Evolutionary conservation across 2,329 filamentous ascomycete species (phyloP).

Genomic region (Aspergillus sp.): DNA sequence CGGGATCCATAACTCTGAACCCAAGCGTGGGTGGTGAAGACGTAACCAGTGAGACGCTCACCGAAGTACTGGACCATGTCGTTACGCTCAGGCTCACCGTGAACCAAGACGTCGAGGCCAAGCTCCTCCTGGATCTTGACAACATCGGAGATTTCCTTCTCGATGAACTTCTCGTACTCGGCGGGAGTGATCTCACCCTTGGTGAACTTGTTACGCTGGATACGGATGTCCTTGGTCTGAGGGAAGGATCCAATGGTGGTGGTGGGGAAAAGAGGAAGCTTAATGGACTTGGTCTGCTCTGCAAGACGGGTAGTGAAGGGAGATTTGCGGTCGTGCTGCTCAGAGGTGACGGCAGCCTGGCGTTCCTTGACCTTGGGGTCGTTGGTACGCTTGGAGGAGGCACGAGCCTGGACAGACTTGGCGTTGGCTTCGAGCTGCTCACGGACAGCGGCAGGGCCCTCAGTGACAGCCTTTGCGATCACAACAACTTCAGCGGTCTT

Average conservation of each 20-base stretch:
- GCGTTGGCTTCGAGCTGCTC: slow-evolving; percentile 94
- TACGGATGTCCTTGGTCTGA: slow-evolving; percentile 97
- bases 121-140: slow-evolving; percentile 98
- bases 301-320: slow-evolving; percentile 81
- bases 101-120: slow-evolving; percentile 92
- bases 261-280: slow-evolving; percentile 94
- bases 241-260: slow-evolving; percentile 99
- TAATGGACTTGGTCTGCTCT: slow-evolving; percentile 88
- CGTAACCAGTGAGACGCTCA: slow-evolving; percentile 93
- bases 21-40: slow-evolving; percentile 99
- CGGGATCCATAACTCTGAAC: slow-evolving; percentile 98
- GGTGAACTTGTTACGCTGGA: slow-evolving; percentile 96
- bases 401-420: slow-evolving; percentile 87
- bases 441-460: slow-evolving; percentile 81
- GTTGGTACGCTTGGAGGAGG: slow-evolving; percentile 92
- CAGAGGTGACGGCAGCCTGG: slow-evolving; percentile 78
- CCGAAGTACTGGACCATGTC: slow-evolving; percentile 99
- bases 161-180: slow-evolving; percentile 98
- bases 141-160: slow-evolving; percentile 95
- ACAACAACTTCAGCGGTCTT: slow-evolving; percentile 88
- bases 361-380: slow-evolving; percentile 96
- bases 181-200: slow-evolving; percentile 92
- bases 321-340: slow-evolving; percentile 91
- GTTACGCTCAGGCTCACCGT: slow-evolving; percentile 99
- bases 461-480: slow-evolving; percentile 95